phyloP scores from a whole-genome alignment of 2,329 filamentous ascomycete genomes.

The Talaromyces marneffei region DNA sequence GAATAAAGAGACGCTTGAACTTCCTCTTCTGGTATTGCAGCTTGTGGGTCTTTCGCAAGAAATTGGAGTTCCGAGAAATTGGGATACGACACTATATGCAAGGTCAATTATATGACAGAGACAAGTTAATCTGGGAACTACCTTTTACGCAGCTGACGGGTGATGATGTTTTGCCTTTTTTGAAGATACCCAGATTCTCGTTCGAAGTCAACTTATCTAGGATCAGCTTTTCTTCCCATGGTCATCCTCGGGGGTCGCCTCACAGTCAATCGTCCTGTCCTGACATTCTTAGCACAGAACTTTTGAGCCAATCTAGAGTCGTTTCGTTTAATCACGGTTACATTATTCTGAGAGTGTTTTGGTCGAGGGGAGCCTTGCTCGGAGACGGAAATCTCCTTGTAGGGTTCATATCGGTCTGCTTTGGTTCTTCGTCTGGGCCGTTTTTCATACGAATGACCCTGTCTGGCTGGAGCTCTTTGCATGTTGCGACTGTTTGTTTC shows the following conservation, averaged over 20 bases:
- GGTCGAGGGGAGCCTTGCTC: neutral
- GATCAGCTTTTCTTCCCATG: neutral
- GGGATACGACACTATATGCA: slow-evolving; percentile 1
- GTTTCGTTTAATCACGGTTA: slow-evolving; percentile 21
- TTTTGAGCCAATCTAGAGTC: slow-evolving; percentile 46
- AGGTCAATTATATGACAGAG: neutral
- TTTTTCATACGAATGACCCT: slow-evolving; percentile 41
- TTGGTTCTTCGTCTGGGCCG: slow-evolving; percentile 52
- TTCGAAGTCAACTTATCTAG: slow-evolving; percentile 22
- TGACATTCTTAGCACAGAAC: slow-evolving; percentile 52
- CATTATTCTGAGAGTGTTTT: slow-evolving; percentile 19
- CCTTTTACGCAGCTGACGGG: slow-evolving; percentile 21
- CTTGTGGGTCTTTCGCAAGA: slow-evolving; percentile 6
- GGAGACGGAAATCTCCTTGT: neutral
- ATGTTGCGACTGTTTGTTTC: neutral
- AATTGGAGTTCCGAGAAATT: slow-evolving; percentile 16
- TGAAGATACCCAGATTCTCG: slow-evolving; percentile 29
- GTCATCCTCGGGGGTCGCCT: slow-evolving; percentile 14
- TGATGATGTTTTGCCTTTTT: slow-evolving; percentile 31
- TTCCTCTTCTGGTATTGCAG: neutral
- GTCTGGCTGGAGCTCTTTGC: neutral
- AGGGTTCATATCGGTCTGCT: slow-evolving; percentile 51
- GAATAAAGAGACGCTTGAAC: neutral
- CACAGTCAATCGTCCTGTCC: slow-evolving; percentile 51
- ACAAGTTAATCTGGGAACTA: slow-evolving; percentile 7